These are phyloP conservation scores for Halophytophthora batemanensis DNA, from an alignment of 352 stramenopile genomes.

Conservation along the genomic window DNA sequence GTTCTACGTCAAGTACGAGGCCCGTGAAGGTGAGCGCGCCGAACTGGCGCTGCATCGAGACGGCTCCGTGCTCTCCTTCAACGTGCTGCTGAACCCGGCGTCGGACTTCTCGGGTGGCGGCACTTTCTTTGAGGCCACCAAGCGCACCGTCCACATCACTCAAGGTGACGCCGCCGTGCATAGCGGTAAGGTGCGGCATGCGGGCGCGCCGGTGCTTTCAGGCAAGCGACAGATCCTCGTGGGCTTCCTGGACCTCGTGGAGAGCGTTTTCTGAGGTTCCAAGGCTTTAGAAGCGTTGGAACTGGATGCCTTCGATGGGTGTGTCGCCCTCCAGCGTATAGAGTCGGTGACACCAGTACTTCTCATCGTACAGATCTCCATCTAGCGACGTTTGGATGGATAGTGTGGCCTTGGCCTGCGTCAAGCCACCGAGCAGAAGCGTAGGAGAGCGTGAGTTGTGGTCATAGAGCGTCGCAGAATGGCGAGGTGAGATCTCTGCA, in stretches of 20 bases:
- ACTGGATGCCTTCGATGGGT: slow-evolving; percentile 78
- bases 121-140: slow-evolving; percentile 88
- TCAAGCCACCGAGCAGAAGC: slow-evolving; percentile 3
- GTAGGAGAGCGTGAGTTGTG: slow-evolving; percentile 3
- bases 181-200: slow-evolving; percentile 92
- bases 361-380: slow-evolving; percentile 69
- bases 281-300: slow-evolving; percentile 50
- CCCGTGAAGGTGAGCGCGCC: slow-evolving; percentile 46
- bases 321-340: slow-evolving; percentile 74
- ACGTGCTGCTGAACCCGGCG: slow-evolving; percentile 82
- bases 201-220: slow-evolving; percentile 76
- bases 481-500: neutral
- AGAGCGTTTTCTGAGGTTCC: slow-evolving; percentile 31
- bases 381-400: slow-evolving; percentile 71
- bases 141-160: slow-evolving; percentile 63
- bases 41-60: slow-evolving; percentile 90
- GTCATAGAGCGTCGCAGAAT: slow-evolving; percentile 8
- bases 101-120: slow-evolving; percentile 89
- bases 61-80: slow-evolving; percentile 94
- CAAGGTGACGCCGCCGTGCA: slow-evolving; percentile 89
- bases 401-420: slow-evolving; percentile 65
- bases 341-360: slow-evolving; percentile 65
- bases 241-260: slow-evolving; percentile 89
- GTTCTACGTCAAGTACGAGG: slow-evolving; percentile 89
- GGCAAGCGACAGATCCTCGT: slow-evolving; percentile 90